These are phyloP conservation scores for Colletotrichum trifolii DNA, from an alignment of 2,329 filamentous ascomycete species.

Conservation along the genomic window DNA sequence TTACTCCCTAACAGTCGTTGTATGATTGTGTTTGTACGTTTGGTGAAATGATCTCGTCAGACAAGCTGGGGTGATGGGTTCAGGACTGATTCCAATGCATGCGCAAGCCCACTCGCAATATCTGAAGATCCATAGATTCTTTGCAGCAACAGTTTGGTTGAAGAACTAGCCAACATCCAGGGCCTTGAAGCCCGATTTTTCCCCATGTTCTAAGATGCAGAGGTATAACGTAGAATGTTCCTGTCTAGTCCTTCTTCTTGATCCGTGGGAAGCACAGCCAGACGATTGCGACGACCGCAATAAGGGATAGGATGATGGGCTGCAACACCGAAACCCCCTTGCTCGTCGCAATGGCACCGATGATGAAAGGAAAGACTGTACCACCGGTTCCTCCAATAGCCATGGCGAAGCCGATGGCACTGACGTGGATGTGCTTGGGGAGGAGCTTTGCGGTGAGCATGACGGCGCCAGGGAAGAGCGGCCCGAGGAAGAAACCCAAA, in stretches of 20 bases:
- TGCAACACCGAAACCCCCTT: constrained; percentile 62
- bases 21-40: no score
- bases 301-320: constrained; percentile 59
- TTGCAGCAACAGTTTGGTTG: no score
- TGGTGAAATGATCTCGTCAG: no score
- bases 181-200: no score
- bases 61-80: no score
- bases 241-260: constrained; percentile 44
- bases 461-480: constrained; percentile 77
- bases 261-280: constrained; percentile 52
- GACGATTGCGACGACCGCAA: constrained; percentile 47
- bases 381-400: constrained; percentile 78
- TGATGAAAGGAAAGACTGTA: constrained; percentile 69
- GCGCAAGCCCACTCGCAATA: no score
- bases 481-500: constrained; percentile 80
- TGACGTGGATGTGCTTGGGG: constrained; percentile 76
- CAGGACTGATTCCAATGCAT: no score
- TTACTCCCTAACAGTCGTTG: neutral
- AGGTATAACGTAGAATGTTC: no score
- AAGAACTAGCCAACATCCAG: no score
- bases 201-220: no score
- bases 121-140: no score
- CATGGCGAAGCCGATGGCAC: constrained; percentile 78
- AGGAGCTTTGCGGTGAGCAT: constrained; percentile 78
- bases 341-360: constrained; percentile 69